These are phyloP conservation scores for Myochromella boudieri DNA, from an alignment of 768 basidiomycete species.

Conservation along the genomic window DNA sequence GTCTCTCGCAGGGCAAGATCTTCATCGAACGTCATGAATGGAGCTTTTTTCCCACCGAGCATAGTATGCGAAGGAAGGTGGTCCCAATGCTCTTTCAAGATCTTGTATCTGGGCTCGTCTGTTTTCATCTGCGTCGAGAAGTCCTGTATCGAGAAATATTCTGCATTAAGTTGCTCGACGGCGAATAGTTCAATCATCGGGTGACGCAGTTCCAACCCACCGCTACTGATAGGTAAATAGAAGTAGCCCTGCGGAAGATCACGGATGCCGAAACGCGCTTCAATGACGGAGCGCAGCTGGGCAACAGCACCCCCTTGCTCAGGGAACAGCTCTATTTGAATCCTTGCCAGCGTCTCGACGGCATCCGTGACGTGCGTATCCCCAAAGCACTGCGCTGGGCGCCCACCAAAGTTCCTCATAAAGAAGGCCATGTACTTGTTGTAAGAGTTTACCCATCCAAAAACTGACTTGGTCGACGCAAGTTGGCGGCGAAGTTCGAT, in stretches of 20 bases:
- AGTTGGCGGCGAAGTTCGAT: slow-evolving; percentile 31
- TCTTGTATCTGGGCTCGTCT: slow-evolving; percentile 24
- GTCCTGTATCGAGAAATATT: slow-evolving; percentile 1
- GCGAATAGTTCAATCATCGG: slow-evolving; percentile 37
- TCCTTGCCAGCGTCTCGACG: slow-evolving; percentile 26
- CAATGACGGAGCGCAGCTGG: slow-evolving; percentile 25
- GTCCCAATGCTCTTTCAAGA: slow-evolving; percentile 26
- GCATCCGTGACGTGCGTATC: slow-evolving; percentile 23
- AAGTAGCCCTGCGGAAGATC: slow-evolving; percentile 30
- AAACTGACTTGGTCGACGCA: slow-evolving; percentile 27
- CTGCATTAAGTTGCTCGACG: slow-evolving; percentile 14
- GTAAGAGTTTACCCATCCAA: slow-evolving; percentile 32
- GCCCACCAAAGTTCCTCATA: slow-evolving; percentile 29
- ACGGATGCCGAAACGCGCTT: slow-evolving; percentile 25
- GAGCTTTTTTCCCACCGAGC: background rate
- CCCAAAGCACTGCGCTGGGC: slow-evolving; percentile 28
- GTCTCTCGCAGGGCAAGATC: slow-evolving; percentile 13
- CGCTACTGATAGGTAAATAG: slow-evolving; percentile 26
- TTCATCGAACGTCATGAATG: slow-evolving; percentile 16
- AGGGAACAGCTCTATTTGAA: slow-evolving; percentile 27
- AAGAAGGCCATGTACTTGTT: slow-evolving; percentile 35
- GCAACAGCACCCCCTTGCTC: slow-evolving; percentile 22
- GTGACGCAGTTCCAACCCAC: slow-evolving; percentile 31
- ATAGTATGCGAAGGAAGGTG: background rate
- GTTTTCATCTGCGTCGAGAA: slow-evolving; percentile 22